phyloP scores from a whole-genome alignment of 768 basidiomycete species.

The Lactifluus piperatus region DNA sequence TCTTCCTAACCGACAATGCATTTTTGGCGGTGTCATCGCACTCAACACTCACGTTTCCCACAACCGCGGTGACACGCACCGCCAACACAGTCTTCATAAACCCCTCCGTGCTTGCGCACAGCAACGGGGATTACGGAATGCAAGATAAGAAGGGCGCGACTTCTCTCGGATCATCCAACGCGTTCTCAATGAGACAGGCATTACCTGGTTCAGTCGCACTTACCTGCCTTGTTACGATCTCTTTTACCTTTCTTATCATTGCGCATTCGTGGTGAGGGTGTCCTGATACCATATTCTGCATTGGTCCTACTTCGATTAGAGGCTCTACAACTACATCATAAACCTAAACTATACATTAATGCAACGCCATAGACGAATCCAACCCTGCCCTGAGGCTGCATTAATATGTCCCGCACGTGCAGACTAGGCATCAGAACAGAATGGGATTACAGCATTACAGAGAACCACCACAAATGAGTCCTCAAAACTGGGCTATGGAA shows the following conservation, averaged over 20 bases:
- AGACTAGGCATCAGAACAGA: not conserved
- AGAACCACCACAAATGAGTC: too few species aligned
- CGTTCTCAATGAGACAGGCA: not conserved
- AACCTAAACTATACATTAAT: not conserved
- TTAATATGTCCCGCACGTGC: not conserved
- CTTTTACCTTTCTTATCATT: not conserved
- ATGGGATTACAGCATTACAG: not conserved
- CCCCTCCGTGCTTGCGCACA: constrained; percentile 45
- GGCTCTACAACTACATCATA: not conserved
- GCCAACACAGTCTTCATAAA: constrained; percentile 49
- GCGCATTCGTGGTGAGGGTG: not conserved
- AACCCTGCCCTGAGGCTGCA: not conserved
- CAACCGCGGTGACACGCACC: constrained; percentile 48
- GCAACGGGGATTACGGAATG: constrained; percentile 45
- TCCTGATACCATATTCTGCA: not conserved
- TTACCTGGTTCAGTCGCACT: not conserved
- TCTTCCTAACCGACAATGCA: constrained; percentile 49
- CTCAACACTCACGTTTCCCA: constrained; percentile 39
- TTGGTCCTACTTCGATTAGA: not conserved
- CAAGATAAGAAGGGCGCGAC: constrained; percentile 31
- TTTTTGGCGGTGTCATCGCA: constrained; percentile 29
- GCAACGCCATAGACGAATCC: not conserved
- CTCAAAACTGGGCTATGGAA: not conserved
- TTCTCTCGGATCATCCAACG: constrained; percentile 3
- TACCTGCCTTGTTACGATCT: not conserved